Percentiles rank a stretch among this genome's conserved stretches.
These are phyloP conservation scores for Pseudozyma sp. DNA, from an alignment of 1,284 basidiomycete species.

Conservation along the genomic window DNA sequence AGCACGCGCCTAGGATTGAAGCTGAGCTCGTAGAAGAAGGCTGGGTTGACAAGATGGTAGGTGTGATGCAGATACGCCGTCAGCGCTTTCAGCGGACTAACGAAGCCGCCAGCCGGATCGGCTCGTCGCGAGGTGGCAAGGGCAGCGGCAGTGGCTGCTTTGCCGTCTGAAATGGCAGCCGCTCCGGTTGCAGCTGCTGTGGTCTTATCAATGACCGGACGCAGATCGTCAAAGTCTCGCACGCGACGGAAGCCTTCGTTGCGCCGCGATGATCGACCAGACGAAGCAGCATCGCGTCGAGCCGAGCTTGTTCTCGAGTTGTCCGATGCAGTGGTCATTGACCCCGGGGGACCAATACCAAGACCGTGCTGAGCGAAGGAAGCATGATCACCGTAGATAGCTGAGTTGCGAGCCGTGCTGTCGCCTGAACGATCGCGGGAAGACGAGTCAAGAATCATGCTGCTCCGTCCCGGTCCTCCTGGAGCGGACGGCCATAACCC, in stretches of 20 bases:
- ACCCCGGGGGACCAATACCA: conserved; percentile 35
- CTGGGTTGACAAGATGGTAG: conserved; percentile 68
- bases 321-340: conserved; percentile 48
- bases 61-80: conserved; percentile 68
- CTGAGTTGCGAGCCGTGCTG: conserved; percentile 36
- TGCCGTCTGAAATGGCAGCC: conserved; percentile 48
- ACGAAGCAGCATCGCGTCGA: conserved; percentile 16
- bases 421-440: conserved; percentile 27
- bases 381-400: conserved; percentile 35
- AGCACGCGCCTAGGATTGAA: conserved; percentile 67
- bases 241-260: conserved; percentile 62
- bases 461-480: conserved; percentile 19
- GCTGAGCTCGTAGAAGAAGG: conserved; percentile 68
- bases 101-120: conserved; percentile 65
- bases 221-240: conserved; percentile 59
- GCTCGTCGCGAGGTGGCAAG: conserved; percentile 54
- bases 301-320: conserved; percentile 37
- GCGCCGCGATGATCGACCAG: conserved; percentile 27
- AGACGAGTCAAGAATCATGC: conserved; percentile 40
- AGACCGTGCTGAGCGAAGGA: conserved; percentile 41
- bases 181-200: conserved; percentile 43
- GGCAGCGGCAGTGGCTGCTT: conserved; percentile 47
- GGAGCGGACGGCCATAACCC: conserved; percentile 31
- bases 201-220: conserved; percentile 56
- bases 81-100: conserved; percentile 67